Percentiles rank a stretch among this genome's conserved stretches.
Conservation (phyloP, 2,329 filamentous ascomycete species). For the Calonectria henricotiae region DNA sequence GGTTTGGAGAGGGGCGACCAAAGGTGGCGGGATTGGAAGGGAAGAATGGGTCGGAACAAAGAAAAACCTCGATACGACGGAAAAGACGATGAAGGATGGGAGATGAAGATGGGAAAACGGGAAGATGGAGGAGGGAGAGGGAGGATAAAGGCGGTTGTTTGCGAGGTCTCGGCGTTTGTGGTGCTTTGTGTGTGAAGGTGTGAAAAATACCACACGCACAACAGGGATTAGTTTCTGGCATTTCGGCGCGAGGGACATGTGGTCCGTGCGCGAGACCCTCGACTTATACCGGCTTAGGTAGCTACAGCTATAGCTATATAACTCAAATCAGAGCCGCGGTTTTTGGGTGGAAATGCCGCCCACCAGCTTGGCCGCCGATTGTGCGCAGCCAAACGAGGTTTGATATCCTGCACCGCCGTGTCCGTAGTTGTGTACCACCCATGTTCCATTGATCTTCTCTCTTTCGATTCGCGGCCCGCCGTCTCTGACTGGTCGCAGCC, state of each 20-base stretch:
- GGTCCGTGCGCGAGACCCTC: constrained; percentile 34
- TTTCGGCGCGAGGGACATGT: constrained; percentile 27
- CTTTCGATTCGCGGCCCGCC: constrained; percentile 84
- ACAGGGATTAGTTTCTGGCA: constrained; percentile 30
- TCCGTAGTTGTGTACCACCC: constrained; percentile 85
- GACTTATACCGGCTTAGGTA: constrained; percentile 9
- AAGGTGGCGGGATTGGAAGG: constrained; percentile 40
- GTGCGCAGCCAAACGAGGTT: constrained; percentile 55
- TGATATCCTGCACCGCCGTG: constrained; percentile 84
- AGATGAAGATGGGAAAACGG: constrained; percentile 26
- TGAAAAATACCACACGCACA: constrained; percentile 39
- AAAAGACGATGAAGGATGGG: constrained; percentile 36
- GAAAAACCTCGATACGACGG: constrained; percentile 35
- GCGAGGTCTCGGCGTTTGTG: constrained; percentile 32
- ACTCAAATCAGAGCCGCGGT: constrained; percentile 24
- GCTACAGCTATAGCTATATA: constrained; percentile 12
- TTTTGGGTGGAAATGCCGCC: constrained; percentile 31
- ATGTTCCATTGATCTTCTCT: constrained; percentile 64
- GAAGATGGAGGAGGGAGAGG: constrained; percentile 28
- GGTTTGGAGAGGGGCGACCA: constrained; percentile 48
- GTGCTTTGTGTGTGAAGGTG: constrained; percentile 38
- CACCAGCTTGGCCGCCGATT: constrained; percentile 38
- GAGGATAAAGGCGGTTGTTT: constrained; percentile 32
- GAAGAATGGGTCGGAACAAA: constrained; percentile 35
- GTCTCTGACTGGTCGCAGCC: constrained; percentile 81